Conservation (phyloP, 2,329 filamentous ascomycete genomes). For the Penicillium sp. region DNA sequence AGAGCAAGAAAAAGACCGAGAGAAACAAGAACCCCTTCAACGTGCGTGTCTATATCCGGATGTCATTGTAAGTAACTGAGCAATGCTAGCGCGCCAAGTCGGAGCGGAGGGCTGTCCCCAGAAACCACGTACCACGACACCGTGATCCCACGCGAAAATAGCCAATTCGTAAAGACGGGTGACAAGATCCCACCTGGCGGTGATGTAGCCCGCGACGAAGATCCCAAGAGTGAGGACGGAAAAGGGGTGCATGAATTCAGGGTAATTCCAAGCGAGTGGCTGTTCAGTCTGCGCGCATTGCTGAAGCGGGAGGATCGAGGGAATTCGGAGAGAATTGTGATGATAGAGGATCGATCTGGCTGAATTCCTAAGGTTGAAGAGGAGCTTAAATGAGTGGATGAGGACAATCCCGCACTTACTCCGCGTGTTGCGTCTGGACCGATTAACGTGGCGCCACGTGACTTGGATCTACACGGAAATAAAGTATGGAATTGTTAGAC, state of each 20-base stretch:
- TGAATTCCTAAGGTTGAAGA: neutral
- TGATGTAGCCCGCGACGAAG: conserved; percentile 99
- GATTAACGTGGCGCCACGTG: conserved; percentile 14
- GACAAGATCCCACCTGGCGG: conserved; percentile 96
- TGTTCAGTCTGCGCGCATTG: conserved; percentile 32
- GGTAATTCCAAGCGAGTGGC: conserved; percentile 24
- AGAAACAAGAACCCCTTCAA: conserved; percentile 79
- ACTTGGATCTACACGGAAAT: conserved; percentile 3
- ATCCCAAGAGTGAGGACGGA: conserved; percentile 92
- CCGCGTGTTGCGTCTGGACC: conserved; percentile 17
- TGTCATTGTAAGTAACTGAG: conserved; percentile 5
- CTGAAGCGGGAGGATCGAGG: conserved; percentile 8
- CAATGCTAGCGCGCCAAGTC: conserved; percentile 2
- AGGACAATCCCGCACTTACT: conserved; percentile 3
- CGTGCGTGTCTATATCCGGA: conserved; percentile 61
- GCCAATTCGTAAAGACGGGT: conserved; percentile 94
- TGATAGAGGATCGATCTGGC: neutral
- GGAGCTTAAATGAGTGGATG: conserved; percentile 2
- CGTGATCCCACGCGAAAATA: conserved; percentile 97
- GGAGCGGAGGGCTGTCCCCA: conserved; percentile 9
- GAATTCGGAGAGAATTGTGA: neutral
- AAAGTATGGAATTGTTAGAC: neutral
- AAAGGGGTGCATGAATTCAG: conserved; percentile 83
- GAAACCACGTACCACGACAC: conserved; percentile 69
- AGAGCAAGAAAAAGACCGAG: conserved; percentile 74